A percentile compares a stretch with the other conserved stretches of the same genome.
Evolutionary conservation across 371 early-diverging fungal species (phyloP).

Genomic region (Chytridiales sp.): DNA sequence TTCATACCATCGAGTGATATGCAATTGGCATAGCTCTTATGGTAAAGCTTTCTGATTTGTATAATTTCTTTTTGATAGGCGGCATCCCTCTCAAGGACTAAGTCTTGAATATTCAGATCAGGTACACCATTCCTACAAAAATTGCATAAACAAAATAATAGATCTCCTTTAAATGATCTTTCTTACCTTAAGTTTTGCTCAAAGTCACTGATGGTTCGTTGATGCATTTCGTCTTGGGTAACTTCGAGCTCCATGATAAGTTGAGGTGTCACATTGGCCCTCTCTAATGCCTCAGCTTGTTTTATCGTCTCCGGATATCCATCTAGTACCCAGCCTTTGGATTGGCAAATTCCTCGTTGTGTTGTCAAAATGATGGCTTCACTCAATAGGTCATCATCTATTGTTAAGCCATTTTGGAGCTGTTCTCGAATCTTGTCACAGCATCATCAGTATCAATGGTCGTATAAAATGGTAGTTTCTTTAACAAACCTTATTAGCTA

Average conservation of each 20-base stretch:
- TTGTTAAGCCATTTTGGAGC: constrained; percentile 30
- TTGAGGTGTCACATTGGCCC: constrained; percentile 40
- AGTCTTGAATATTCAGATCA: constrained; percentile 22
- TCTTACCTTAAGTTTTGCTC: constrained; percentile 6
- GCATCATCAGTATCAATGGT: not conserved
- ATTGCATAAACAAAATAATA: not conserved
- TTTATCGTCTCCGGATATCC: constrained; percentile 44
- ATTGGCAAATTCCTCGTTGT: constrained; percentile 34
- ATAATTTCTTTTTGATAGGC: constrained; percentile 19
- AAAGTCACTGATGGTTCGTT: constrained; percentile 23
- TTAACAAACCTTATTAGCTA: constrained; percentile 28
- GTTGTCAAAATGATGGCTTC: constrained; percentile 40
- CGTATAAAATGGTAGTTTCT: not conserved
- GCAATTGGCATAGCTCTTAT: constrained; percentile 41
- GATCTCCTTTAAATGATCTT: constrained; percentile 2
- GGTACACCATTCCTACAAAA: not conserved
- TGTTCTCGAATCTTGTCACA: constrained; percentile 20
- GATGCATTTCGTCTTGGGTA: constrained; percentile 17
- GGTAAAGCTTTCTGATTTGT: constrained; percentile 22
- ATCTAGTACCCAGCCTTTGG: constrained; percentile 52
- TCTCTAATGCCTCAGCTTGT: constrained; percentile 42
- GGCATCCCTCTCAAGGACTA: constrained; percentile 14
- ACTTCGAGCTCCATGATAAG: constrained; percentile 38
- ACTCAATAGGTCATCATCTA: constrained; percentile 34
- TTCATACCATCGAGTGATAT: constrained; percentile 28